phyloP scores from a whole-genome alignment of 2,329 filamentous ascomycete genomes.

The Fusarium lyarnte region DNA sequence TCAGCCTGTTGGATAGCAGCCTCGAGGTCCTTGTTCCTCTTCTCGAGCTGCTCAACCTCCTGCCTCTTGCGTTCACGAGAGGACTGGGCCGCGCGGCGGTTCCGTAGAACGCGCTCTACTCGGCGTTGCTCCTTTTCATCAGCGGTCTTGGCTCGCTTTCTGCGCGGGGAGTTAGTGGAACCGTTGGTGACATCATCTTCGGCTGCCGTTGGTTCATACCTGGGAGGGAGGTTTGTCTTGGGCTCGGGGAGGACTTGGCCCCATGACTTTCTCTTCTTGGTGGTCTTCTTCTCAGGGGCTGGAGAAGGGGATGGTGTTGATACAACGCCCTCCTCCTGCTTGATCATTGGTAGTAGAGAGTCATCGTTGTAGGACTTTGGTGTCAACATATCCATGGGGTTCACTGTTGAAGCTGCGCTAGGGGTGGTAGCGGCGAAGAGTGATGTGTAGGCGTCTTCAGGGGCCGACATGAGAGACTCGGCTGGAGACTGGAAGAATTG shows the following conservation, averaged over 20 bases:
- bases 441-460: slow-evolving; percentile 59
- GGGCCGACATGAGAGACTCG: slow-evolving; percentile 63
- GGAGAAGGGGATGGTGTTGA: slow-evolving; percentile 41
- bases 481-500: slow-evolving; percentile 65
- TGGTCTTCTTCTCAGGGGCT: slow-evolving; percentile 70
- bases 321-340: slow-evolving; percentile 26
- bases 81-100: slow-evolving; percentile 94
- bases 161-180: slow-evolving; percentile 50
- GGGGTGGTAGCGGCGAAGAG: slow-evolving; percentile 55
- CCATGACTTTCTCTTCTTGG: slow-evolving; percentile 98
- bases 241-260: slow-evolving; percentile 95
- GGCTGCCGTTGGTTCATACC: slow-evolving; percentile 61
- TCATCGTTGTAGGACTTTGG: slow-evolving; percentile 54
- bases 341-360: slow-evolving; percentile 12
- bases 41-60: slow-evolving; percentile 87
- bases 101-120: slow-evolving; percentile 95
- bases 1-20: slow-evolving; percentile 68
- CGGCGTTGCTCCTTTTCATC: slow-evolving; percentile 98
- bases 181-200: not conserved
- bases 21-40: slow-evolving; percentile 77
- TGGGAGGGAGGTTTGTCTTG: slow-evolving; percentile 93
- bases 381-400: slow-evolving; percentile 61
- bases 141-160: slow-evolving; percentile 97
- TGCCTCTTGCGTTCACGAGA: slow-evolving; percentile 91
- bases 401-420: slow-evolving; percentile 48